These are phyloP conservation scores for Lepiota venenata DNA, from an alignment of 768 basidiomycete species.

Conservation along the genomic window DNA sequence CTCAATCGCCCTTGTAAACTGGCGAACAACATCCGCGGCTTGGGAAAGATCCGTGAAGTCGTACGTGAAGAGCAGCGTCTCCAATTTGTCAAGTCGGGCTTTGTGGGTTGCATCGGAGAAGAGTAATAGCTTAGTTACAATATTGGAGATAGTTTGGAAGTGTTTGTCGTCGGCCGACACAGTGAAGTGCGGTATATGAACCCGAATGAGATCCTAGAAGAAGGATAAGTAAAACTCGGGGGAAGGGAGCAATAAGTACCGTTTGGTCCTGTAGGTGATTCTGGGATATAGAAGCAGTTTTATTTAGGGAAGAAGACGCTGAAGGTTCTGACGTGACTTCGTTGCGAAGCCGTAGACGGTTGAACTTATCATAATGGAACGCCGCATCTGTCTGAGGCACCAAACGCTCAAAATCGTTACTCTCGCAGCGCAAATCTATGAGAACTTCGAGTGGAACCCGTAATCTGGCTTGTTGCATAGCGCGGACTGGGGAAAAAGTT, in stretches of 20 bases:
- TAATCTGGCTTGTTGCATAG: slow-evolving; percentile 39
- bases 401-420: slow-evolving; percentile 79
- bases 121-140: slow-evolving; percentile 84
- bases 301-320: slow-evolving; percentile 34
- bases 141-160: slow-evolving; percentile 81
- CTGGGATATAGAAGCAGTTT: slow-evolving; percentile 18
- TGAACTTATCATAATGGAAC: slow-evolving; percentile 93
- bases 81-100: slow-evolving; percentile 70
- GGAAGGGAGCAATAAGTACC: slow-evolving; percentile 16
- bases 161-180: slow-evolving; percentile 82
- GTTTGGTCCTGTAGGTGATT: slow-evolving; percentile 34
- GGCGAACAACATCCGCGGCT: slow-evolving; percentile 66
- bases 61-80: slow-evolving; percentile 82
- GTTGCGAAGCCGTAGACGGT: slow-evolving; percentile 80
- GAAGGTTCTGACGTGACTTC: slow-evolving; percentile 53
- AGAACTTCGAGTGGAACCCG: slow-evolving; percentile 88
- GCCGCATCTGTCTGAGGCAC: slow-evolving; percentile 86
- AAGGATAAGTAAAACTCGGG: neutral
- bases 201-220: slow-evolving; percentile 71
- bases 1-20: slow-evolving; percentile 74
- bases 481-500: slow-evolving; percentile 70
- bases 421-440: slow-evolving; percentile 82
- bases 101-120: slow-evolving; percentile 87
- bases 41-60: slow-evolving; percentile 79
- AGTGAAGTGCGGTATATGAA: slow-evolving; percentile 83